Evolutionary conservation across 2,329 filamentous ascomycete species (phyloP).

Genomic region (Plectosphaerella plurivora): DNA sequence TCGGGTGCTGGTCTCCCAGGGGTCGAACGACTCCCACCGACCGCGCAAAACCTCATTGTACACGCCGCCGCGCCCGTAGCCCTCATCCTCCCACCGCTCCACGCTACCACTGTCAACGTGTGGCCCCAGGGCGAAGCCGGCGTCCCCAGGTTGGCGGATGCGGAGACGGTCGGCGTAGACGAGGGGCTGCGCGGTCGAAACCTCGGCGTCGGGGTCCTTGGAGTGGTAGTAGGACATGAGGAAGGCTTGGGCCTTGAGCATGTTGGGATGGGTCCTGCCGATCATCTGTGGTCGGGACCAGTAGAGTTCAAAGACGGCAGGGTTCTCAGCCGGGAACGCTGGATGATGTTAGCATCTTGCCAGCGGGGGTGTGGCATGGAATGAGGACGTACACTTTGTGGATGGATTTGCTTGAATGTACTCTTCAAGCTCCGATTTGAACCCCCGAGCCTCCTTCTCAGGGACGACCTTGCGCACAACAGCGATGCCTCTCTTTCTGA

Average conservation of each 20-base stretch:
- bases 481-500: constrained; percentile 51
- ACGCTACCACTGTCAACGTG: constrained; percentile 72
- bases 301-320: constrained; percentile 72
- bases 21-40: constrained; percentile 75
- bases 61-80: constrained; percentile 62
- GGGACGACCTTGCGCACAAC: constrained; percentile 64
- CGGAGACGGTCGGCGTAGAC: constrained; percentile 68
- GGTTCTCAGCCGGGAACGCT: constrained; percentile 63
- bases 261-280: constrained; percentile 61
- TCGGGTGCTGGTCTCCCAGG: constrained; percentile 72
- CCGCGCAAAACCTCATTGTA: constrained; percentile 73
- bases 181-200: constrained; percentile 52
- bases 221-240: constrained; percentile 62
- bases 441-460: constrained; percentile 55
- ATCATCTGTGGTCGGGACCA: constrained; percentile 67
- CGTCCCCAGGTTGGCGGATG: constrained; percentile 68
- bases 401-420: constrained; percentile 62
- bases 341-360: not conserved
- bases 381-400: constrained; percentile 39
- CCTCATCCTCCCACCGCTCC: constrained; percentile 68
- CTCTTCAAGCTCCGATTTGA: constrained; percentile 60
- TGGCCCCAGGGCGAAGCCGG: constrained; percentile 65
- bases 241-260: constrained; percentile 56
- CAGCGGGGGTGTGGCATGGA: not conserved
- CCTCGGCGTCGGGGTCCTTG: constrained; percentile 39